Conservation (phyloP, 805 yeast genomes). For the Candida dajiaensis region DNA sequence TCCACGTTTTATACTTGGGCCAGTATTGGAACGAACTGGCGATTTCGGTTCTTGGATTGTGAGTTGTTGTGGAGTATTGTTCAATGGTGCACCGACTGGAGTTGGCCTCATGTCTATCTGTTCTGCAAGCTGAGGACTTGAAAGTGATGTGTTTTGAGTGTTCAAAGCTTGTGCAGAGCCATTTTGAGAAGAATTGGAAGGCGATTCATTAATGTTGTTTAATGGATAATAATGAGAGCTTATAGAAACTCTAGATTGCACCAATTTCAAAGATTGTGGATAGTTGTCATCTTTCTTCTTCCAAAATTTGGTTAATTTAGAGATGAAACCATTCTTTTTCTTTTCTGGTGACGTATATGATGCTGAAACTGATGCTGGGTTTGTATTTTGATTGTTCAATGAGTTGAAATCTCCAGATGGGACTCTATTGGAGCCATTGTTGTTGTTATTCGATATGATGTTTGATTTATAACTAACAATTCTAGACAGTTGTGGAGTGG, state of each 20-base stretch:
- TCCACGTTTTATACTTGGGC: not conserved
- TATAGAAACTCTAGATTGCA: constrained; percentile 2
- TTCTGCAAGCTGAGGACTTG: not conserved
- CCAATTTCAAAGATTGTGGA: not conserved
- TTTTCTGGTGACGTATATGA: constrained; percentile 19
- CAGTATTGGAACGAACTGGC: constrained; percentile 10
- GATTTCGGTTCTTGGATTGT: constrained; percentile 28
- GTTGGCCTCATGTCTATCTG: not conserved
- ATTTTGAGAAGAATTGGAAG: not conserved
- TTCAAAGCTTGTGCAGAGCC: not conserved
- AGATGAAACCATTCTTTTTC: constrained; percentile 26
- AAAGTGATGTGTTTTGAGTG: not conserved
- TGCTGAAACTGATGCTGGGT: not conserved
- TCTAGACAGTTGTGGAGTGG: constrained; percentile 22
- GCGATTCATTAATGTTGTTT: not conserved
- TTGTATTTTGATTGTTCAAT: not conserved
- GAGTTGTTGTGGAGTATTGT: constrained; percentile 18
- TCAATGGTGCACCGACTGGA: not conserved
- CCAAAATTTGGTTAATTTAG: constrained; percentile 29
- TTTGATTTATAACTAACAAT: constrained; percentile 22
- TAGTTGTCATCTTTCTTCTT: constrained; percentile 18
- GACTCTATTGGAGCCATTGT: not conserved
- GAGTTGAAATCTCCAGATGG: not conserved
- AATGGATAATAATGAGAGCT: constrained; percentile 1
- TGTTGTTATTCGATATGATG: not conserved